These are phyloP conservation scores for Hemileia vastatrix DNA, from an alignment of 1,284 basidiomycete genomes.

Conservation along the genomic window DNA sequence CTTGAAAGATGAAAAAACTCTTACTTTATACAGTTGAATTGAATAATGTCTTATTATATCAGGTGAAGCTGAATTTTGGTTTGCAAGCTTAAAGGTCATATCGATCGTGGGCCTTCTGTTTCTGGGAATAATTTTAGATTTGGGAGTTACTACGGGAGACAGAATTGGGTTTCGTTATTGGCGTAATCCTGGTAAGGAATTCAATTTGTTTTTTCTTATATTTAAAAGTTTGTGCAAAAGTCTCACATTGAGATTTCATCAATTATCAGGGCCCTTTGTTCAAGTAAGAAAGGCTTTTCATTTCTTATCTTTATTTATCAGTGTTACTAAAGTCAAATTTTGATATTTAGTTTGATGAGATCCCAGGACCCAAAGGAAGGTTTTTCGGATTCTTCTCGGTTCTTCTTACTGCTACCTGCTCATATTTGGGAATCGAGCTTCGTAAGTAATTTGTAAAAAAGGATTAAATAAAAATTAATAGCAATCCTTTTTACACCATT, in stretches of 20 bases:
- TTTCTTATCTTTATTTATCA: neutral
- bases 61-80: constrained; percentile 54
- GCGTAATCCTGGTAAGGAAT: constrained; percentile 55
- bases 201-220: neutral
- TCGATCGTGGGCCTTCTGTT: constrained; percentile 54
- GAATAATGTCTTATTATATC: neutral
- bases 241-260: neutral
- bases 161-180: constrained; percentile 62
- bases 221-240: neutral
- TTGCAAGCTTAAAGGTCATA: constrained; percentile 53
- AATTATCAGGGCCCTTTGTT: neutral
- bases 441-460: constrained; percentile 4
- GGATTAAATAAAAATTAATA: neutral
- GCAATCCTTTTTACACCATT: neutral
- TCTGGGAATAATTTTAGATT: constrained; percentile 50
- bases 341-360: constrained; percentile 6
- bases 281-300: neutral
- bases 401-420: constrained; percentile 17
- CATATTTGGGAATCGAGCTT: constrained; percentile 21
- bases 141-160: constrained; percentile 44
- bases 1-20: too few relatives aligned
- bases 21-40: too few relatives aligned
- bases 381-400: constrained; percentile 19
- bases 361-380: constrained; percentile 15
- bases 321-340: neutral